Evolutionary conservation across 305 asterid species (phyloP).

Genomic region (Fraxinus albicans): DNA sequence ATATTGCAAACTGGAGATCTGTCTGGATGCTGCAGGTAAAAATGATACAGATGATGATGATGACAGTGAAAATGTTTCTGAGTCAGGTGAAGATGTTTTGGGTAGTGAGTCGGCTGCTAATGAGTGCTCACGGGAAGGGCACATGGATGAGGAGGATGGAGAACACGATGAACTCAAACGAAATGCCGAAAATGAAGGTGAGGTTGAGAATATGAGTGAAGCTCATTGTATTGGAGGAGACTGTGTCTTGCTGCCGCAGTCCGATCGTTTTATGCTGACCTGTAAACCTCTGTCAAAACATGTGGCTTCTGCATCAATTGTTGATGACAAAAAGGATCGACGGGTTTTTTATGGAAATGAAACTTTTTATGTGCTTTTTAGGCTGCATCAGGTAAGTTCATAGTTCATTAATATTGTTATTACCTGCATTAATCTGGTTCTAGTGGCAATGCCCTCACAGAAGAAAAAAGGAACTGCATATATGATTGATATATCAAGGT

Average conservation of each 20-base stretch:
- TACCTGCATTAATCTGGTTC: not conserved
- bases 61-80: slow-evolving; percentile 80
- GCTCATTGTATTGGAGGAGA: slow-evolving; percentile 25
- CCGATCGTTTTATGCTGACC: slow-evolving; percentile 58
- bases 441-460: not conserved
- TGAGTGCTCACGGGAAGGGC: slow-evolving; percentile 81
- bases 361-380: slow-evolving; percentile 74
- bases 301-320: slow-evolving; percentile 43
- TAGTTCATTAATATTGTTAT: not conserved
- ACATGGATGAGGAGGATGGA: slow-evolving; percentile 75
- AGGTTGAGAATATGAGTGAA: slow-evolving; percentile 75
- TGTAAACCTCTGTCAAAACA: slow-evolving; percentile 83
- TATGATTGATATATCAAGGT: not conserved
- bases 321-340: slow-evolving; percentile 38
- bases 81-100: slow-evolving; percentile 79
- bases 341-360: slow-evolving; percentile 87
- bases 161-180: slow-evolving; percentile 47
- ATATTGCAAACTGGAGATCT: slow-evolving; percentile 40
- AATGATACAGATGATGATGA: slow-evolving; percentile 79
- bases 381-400: slow-evolving; percentile 86
- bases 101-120: slow-evolving; percentile 93
- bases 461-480: not conserved
- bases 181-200: slow-evolving; percentile 93
- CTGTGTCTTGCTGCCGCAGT: slow-evolving; percentile 47
- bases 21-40: slow-evolving; percentile 69